Evolutionary conservation across 2,329 filamentous ascomycete genomes (phyloP), one percentile per base, ranked within the genome.

Genomic region (Colletotrichum tabaci): DNA sequence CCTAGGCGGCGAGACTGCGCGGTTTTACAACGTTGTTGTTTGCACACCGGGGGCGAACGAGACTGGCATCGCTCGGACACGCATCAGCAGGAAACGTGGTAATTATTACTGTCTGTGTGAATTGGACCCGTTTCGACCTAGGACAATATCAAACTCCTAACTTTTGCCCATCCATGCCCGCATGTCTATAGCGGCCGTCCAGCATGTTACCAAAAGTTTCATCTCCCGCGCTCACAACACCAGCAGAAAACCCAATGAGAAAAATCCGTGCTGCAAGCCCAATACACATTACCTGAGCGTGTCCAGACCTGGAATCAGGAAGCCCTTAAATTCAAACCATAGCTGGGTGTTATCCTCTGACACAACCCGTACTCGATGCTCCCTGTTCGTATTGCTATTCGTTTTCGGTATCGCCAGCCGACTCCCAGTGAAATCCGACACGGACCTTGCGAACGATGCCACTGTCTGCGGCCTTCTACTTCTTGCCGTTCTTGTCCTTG

Each of bases 401-500:
- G n/a, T 9, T n/a, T 42, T 23, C n/a, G 40, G 13, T 23, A 10
- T 42, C 35, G 3, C n/a, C 9, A 42, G n/a, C 15, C 38, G 12
- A 15, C 23, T 23, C 21, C 23, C 55, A 23, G 6, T 12, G 2
- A 2, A 42, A 26, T 38, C 23, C 21, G 55, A 23, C n/a, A 18
- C 18, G n/a, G 1, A 23, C n/a, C n/a, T 63, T 23, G 44, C n/a
- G 21, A 49, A 58, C 42, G 30, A 50, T 52, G 7, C 47, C n/a
- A 52, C 26, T 23, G 61, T 15, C 40, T 63, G 57, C 44, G 55
- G 21, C 15, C 8, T 53, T 69, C 26, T 21, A 49, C 58, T 49
- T 69, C 72, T 81, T 80, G 18, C 60, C 75, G 47, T 76, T 79
- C 71, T 76, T 77, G 18, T 47, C 35, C 71, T 79, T 79, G 1